These are phyloP conservation scores for Daldinia grandis DNA, from an alignment of 495 filamentous ascomycete species.

Conservation along the genomic window DNA sequence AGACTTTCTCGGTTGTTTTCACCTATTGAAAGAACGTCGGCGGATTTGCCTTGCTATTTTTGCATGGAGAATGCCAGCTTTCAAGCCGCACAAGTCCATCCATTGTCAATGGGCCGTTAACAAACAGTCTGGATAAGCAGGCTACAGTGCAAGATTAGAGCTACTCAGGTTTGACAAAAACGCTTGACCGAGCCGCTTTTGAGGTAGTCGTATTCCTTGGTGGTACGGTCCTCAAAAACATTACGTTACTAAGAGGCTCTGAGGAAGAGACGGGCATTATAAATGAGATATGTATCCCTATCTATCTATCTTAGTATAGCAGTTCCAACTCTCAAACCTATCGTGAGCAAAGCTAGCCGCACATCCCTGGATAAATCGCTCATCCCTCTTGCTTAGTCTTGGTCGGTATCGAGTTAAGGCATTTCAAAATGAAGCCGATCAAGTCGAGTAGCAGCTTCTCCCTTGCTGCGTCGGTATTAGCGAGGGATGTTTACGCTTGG, in stretches of 20 bases:
- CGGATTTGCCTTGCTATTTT: neutral
- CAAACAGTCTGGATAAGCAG: too few relatives aligned
- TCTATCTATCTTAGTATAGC: neutral
- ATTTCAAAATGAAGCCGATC: slow-evolving; percentile 10
- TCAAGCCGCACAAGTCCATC: too few relatives aligned
- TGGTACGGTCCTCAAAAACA: neutral
- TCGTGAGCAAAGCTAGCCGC: slow-evolving; percentile 12
- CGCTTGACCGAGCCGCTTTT: too few relatives aligned
- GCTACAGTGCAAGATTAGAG: too few relatives aligned
- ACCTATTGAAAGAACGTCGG: neutral
- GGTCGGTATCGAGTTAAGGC: neutral
- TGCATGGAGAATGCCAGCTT: neutral
- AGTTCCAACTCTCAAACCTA: neutral
- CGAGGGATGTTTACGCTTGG: neutral
- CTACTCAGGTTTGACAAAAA: too few relatives aligned
- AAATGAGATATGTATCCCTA: neutral
- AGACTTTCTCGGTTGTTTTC: slow-evolving; percentile 12
- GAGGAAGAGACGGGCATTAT: neutral
- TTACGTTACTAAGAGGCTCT: too few relatives aligned
- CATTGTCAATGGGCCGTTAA: too few relatives aligned
- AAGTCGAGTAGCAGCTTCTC: slow-evolving; percentile 10
- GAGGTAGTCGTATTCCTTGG: too few relatives aligned
- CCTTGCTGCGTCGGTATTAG: slow-evolving; percentile 12
- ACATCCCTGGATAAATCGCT: neutral
- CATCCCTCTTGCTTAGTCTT: neutral